These are phyloP conservation scores for Delitschia confertaspora DNA, from an alignment of 495 filamentous ascomycete species.

Conservation along the genomic window DNA sequence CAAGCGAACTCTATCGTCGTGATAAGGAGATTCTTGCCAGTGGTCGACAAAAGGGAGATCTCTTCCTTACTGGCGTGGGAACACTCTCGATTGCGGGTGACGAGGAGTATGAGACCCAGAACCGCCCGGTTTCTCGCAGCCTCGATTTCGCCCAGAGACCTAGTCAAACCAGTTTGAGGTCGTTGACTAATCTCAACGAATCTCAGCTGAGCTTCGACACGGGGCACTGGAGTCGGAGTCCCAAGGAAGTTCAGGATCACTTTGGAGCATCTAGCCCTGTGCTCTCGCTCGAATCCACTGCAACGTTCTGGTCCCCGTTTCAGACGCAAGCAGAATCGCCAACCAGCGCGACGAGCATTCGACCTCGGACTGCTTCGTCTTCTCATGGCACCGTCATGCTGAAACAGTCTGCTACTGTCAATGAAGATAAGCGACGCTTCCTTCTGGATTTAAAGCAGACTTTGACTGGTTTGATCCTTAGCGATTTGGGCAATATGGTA, in stretches of 20 bases:
- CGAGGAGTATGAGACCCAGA: constrained; percentile 35
- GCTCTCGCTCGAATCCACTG: constrained; percentile 64
- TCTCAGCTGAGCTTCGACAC: constrained; percentile 62
- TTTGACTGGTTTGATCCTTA: constrained; percentile 75
- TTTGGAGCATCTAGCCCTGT: constrained; percentile 59
- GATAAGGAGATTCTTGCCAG: constrained; percentile 72
- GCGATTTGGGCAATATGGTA: constrained; percentile 77
- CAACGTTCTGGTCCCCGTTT: constrained; percentile 84
- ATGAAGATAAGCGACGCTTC: constrained; percentile 55
- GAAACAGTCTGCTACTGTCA: constrained; percentile 36
- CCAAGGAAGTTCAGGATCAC: constrained; percentile 61
- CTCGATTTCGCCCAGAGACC: constrained; percentile 39
- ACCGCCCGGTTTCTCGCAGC: constrained; percentile 34
- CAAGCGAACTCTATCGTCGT: constrained; percentile 75
- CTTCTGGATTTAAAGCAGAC: constrained; percentile 67
- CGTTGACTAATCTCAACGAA: constrained; percentile 45
- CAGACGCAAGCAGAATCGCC: constrained; percentile 43
- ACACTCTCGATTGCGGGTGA: constrained; percentile 44
- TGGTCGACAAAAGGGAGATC: constrained; percentile 47
- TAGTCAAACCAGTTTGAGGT: constrained; percentile 43
- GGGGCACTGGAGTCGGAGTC: constrained; percentile 54
- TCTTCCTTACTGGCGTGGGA: constrained; percentile 42
- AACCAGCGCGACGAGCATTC: constrained; percentile 33
- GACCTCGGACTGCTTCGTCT: constrained; percentile 41
- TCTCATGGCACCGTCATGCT: constrained; percentile 52